A percentile compares a stretch with the other conserved stretches of the same genome.
phyloP scores from a whole-genome alignment of 768 basidiomycete species.

The Leucosporidium creatinivorum region DNA sequence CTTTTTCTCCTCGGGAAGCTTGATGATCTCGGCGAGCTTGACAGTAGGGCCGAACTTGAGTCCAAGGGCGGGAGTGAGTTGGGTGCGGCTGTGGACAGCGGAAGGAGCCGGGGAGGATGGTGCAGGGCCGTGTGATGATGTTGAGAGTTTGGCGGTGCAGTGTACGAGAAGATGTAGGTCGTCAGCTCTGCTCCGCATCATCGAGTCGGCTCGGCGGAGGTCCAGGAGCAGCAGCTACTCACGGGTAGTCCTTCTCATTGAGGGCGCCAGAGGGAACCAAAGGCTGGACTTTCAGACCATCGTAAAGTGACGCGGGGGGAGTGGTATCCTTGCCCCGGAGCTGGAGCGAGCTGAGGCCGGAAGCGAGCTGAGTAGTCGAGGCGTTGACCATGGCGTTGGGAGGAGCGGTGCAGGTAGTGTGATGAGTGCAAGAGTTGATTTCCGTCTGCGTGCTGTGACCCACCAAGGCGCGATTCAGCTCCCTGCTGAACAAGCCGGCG shows the following conservation, averaged over 20 bases:
- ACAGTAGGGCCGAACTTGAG: slow-evolving; percentile 15
- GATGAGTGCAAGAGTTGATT: too few relatives aligned
- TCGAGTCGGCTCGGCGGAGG: not conserved
- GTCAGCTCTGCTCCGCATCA: not conserved
- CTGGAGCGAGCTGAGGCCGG: slow-evolving; percentile 3
- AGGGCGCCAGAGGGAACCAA: slow-evolving; percentile 6
- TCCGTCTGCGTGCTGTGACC: too few relatives aligned
- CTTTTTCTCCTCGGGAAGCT: slow-evolving; percentile 19
- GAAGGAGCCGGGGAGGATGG: not conserved
- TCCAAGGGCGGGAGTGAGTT: slow-evolving; percentile 27
- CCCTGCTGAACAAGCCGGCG: too few relatives aligned
- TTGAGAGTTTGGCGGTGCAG: not conserved
- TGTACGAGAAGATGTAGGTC: not conserved
- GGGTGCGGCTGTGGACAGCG: slow-evolving; percentile 4
- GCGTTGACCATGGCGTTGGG: too few relatives aligned
- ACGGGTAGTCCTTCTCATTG: not conserved
- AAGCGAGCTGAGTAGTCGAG: not conserved
- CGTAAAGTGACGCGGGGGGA: not conserved
- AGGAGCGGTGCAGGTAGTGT: too few relatives aligned
- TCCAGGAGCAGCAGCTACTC: too few relatives aligned
- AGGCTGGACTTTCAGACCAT: slow-evolving; percentile 4
- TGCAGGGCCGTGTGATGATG: not conserved
- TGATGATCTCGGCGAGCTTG: slow-evolving; percentile 17
- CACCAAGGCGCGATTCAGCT: too few relatives aligned
- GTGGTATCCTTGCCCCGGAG: not conserved